Conservation (phyloP, 164 flowering plant genomes). For the Magnolia officinalis region DNA sequence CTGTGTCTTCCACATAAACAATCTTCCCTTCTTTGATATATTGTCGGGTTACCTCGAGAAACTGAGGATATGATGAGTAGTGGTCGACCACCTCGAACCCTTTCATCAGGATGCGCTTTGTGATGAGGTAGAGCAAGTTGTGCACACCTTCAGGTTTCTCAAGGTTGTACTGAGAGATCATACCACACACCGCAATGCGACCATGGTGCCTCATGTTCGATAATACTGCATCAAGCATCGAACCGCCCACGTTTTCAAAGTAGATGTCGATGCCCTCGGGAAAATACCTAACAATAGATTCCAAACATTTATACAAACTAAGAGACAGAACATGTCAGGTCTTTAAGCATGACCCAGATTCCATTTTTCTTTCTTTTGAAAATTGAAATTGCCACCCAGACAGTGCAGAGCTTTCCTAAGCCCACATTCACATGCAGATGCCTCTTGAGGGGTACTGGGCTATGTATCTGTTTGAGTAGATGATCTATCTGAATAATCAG, state of each 20-base stretch:
- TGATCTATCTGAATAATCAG: too few relatives aligned
- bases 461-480: too few relatives aligned
- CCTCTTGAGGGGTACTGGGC: too few relatives aligned
- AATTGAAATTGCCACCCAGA: too few relatives aligned
- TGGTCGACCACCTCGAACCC: constrained; percentile 29
- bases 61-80: constrained; percentile 28
- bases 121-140: constrained; percentile 21
- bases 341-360: too few relatives aligned
- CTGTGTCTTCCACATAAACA: constrained; percentile 26
- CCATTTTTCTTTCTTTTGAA: too few relatives aligned
- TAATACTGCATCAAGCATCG: constrained; percentile 43
- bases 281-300: constrained; percentile 21
- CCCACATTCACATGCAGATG: too few relatives aligned
- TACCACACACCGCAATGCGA: constrained; percentile 27
- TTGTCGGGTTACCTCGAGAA: constrained; percentile 24
- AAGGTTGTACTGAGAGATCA: constrained; percentile 41
- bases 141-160: constrained; percentile 28
- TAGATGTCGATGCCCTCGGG: constrained; percentile 34
- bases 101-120: constrained; percentile 28
- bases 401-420: too few relatives aligned
- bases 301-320: too few relatives aligned
- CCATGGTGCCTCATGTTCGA: constrained; percentile 34
- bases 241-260: constrained; percentile 41
- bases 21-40: constrained; percentile 27
- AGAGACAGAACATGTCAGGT: too few relatives aligned